A percentile compares a stretch with the other conserved stretches of the same genome.
Evolutionary conservation across 2,329 filamentous ascomycete species (phyloP).

Genomic region (Stagonosporopsis rhizophila): DNA sequence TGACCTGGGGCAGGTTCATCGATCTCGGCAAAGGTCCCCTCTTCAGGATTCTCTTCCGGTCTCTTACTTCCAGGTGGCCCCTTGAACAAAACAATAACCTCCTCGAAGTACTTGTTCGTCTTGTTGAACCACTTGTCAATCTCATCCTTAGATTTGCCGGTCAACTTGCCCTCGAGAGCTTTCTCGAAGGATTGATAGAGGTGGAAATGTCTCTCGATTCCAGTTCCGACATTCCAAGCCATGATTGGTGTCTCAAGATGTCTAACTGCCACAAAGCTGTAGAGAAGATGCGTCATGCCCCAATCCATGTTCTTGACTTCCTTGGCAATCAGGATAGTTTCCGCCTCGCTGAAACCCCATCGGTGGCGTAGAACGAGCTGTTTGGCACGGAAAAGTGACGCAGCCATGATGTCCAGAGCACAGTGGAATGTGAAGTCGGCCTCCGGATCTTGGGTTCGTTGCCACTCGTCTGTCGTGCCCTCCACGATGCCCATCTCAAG

Average conservation of each 20-base stretch:
- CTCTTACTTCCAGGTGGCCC: constrained; percentile 4
- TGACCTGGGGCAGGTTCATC: not conserved
- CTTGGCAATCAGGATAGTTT: constrained; percentile 4
- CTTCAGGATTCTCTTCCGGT: constrained; percentile 1
- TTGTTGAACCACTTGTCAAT: constrained; percentile 1
- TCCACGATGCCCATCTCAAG: constrained; percentile 16
- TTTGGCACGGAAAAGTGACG: constrained; percentile 1
- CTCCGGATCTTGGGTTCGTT: constrained; percentile 6
- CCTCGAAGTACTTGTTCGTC: constrained; percentile 12
- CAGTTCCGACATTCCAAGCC: constrained; percentile 16
- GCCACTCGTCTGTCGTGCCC: constrained; percentile 15
- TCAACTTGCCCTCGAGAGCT: constrained; percentile 8
- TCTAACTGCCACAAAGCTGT: constrained; percentile 9
- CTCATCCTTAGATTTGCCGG: constrained; percentile 1
- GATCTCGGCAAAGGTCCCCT: constrained; percentile 2
- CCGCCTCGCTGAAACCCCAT: constrained; percentile 5
- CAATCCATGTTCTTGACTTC: constrained; percentile 8
- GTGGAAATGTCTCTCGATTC: constrained; percentile 13
- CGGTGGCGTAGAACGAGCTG: constrained; percentile 4
- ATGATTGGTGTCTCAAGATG: constrained; percentile 10
- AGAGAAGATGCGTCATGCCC: constrained; percentile 9
- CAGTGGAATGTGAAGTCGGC: constrained; percentile 14
- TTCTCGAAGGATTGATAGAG: constrained; percentile 6
- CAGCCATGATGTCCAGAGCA: constrained; percentile 10
- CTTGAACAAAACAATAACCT: constrained; percentile 12